Conservation (phyloP, 225 moss, liverwort and hornwort species). For the Anthoceros angustus region DNA sequence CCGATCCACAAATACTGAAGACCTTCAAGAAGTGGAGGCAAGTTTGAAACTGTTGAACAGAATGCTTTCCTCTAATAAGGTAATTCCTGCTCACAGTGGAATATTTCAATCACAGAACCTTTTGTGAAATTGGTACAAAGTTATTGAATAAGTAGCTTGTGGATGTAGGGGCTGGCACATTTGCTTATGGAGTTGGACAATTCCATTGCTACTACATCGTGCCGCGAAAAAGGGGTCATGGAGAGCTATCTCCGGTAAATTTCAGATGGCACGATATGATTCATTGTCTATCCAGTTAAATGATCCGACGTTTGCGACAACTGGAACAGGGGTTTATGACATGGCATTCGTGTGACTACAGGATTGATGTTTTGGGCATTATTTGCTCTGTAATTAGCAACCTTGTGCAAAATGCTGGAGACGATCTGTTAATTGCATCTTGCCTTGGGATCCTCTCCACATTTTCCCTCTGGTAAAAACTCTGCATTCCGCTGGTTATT, state of each 20-base stretch:
- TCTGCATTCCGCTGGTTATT: background rate
- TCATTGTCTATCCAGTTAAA: too few species aligned
- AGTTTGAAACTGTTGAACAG: slow-evolving; percentile 63
- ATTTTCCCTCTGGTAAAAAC: slow-evolving; percentile 54
- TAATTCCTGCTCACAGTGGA: slow-evolving; percentile 5
- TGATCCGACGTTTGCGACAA: too few species aligned
- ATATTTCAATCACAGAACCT: background rate
- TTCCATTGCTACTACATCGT: slow-evolving; percentile 46
- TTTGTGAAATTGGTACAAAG: background rate
- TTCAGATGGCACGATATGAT: background rate
- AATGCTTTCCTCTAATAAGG: slow-evolving; percentile 81
- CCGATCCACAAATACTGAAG: slow-evolving; percentile 49
- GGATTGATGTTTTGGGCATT: slow-evolving; percentile 82
- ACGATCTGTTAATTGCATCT: slow-evolving; percentile 57
- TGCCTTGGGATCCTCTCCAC: slow-evolving; percentile 77
- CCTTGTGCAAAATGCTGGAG: slow-evolving; percentile 56
- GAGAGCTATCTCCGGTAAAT: slow-evolving; percentile 57
- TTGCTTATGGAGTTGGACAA: slow-evolving; percentile 66
- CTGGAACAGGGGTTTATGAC: background rate
- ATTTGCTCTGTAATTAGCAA: slow-evolving; percentile 68
- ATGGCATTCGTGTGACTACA: slow-evolving; percentile 11
- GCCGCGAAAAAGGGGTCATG: slow-evolving; percentile 68
- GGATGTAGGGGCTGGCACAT: slow-evolving; percentile 49
- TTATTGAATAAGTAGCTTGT: background rate
- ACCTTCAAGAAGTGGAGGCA: slow-evolving; percentile 65